phyloP scores from a whole-genome alignment of 2,329 filamentous ascomycete genomes.

The Xylaria hypoxylon region DNA sequence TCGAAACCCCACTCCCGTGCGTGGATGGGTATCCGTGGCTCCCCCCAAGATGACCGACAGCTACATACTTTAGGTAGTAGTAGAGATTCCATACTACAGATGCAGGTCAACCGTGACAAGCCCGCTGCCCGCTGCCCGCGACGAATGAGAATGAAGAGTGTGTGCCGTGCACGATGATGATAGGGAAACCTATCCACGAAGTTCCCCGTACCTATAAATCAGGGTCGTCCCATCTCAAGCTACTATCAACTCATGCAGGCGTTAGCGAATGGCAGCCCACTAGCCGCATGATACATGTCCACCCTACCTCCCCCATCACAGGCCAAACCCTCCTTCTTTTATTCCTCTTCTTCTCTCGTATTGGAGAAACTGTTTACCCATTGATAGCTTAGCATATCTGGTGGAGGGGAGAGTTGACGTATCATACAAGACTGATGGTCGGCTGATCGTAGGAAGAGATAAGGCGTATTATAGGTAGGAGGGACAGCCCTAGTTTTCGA shows the following conservation, averaged over 20 bases:
- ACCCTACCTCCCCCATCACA: background rate
- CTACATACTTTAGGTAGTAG: too few species aligned
- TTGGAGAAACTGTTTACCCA: constrained; percentile 11
- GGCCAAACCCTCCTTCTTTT: constrained; percentile 6
- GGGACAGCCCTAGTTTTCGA: constrained; percentile 7
- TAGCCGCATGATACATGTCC: constrained; percentile 11
- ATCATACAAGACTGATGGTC: constrained; percentile 4
- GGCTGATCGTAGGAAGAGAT: constrained; percentile 24
- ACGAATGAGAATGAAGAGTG: constrained; percentile 9
- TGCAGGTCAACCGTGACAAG: constrained; percentile 15
- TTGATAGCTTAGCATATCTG: constrained; percentile 15
- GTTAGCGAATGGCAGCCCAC: constrained; percentile 23
- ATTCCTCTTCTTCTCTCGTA: constrained; percentile 16
- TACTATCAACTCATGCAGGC: constrained; percentile 25
- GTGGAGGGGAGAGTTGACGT: constrained; percentile 2
- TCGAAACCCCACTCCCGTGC: constrained; percentile 1
- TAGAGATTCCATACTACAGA: constrained; percentile 11
- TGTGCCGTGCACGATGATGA: constrained; percentile 15
- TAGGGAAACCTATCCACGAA: constrained; percentile 15
- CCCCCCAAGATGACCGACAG: constrained; percentile 26
- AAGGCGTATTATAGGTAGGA: constrained; percentile 21
- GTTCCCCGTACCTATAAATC: constrained; percentile 5
- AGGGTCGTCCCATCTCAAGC: constrained; percentile 21
- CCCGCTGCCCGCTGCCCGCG: background rate
- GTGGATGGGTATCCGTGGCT: constrained; percentile 19